Conservation (phyloP, 345 rosid species). For the Lenwebbia sp. region DNA sequence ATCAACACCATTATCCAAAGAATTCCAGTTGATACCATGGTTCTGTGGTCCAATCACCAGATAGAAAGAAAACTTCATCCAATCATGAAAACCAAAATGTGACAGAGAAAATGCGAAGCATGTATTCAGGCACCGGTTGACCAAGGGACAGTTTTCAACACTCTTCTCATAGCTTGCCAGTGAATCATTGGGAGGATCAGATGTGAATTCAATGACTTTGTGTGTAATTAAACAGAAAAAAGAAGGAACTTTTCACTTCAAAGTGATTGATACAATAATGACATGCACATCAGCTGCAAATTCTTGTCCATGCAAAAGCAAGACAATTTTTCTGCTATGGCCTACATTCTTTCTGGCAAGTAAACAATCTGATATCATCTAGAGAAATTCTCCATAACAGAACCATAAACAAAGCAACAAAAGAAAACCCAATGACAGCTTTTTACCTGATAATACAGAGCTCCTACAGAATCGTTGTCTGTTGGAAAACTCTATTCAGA, state of each 20-base stretch:
- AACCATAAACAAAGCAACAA: neutral
- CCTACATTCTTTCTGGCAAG: neutral
- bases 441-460: neutral
- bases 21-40: neutral
- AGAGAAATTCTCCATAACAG: neutral
- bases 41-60: neutral
- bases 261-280: neutral
- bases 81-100: neutral
- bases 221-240: neutral
- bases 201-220: neutral
- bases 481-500: neutral
- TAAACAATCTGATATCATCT: neutral
- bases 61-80: neutral
- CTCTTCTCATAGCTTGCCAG: neutral
- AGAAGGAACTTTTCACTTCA: neutral
- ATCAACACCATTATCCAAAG: neutral
- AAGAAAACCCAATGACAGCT: neutral
- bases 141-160: slow-evolving; percentile 17
- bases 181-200: neutral
- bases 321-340: neutral
- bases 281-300: neutral
- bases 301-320: neutral
- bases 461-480: neutral
- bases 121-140: neutral
- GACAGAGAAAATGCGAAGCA: neutral